Percentiles rank a stretch among this genome's conserved stretches.
Evolutionary conservation across 176 grass and related monocot genomes (phyloP).

Genomic region (Elaeis guineensis): DNA sequence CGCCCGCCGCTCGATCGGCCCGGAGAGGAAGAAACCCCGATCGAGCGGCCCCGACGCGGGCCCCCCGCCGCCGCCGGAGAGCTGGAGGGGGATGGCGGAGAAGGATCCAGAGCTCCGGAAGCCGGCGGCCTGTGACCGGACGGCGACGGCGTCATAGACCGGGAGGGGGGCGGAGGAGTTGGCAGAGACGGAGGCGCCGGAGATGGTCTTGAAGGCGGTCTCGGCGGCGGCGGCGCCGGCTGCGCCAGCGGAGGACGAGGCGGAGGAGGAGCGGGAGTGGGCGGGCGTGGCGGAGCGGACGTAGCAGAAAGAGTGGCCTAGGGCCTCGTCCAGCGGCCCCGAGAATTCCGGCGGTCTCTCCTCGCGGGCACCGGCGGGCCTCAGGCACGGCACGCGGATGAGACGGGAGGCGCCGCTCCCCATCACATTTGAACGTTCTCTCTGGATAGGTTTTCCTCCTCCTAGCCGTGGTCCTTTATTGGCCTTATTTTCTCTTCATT

Average conservation of each 20-base stretch:
- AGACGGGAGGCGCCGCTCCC: conserved; percentile 82
- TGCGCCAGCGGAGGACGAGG: conserved; percentile 19
- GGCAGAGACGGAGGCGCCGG: conserved; percentile 60
- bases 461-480: background rate
- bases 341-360: conserved; percentile 20
- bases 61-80: conserved; percentile 18
- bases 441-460: background rate
- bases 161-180: conserved; percentile 37
- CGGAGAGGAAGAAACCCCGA: conserved; percentile 46
- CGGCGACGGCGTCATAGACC: conserved; percentile 15
- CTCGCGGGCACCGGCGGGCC: conserved; percentile 6
- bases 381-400: conserved; percentile 38
- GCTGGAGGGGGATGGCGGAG: conserved; percentile 57
- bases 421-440: conserved; percentile 50
- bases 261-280: conserved; percentile 44
- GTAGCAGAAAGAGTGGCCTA: conserved; percentile 91
- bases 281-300: conserved; percentile 37
- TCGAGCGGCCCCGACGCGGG: conserved; percentile 34
- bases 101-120: conserved; percentile 61
- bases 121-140: conserved; percentile 19
- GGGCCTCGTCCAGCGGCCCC: conserved; percentile 60
- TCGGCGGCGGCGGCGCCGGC: background rate
- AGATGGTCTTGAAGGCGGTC: conserved; percentile 36
- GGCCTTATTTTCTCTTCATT: too few relatives aligned
- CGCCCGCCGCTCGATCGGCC: conserved; percentile 19